Evolutionary conservation across 352 stramenopile genomes (phyloP).

Genomic region (Globisporangium takayamanum): DNA sequence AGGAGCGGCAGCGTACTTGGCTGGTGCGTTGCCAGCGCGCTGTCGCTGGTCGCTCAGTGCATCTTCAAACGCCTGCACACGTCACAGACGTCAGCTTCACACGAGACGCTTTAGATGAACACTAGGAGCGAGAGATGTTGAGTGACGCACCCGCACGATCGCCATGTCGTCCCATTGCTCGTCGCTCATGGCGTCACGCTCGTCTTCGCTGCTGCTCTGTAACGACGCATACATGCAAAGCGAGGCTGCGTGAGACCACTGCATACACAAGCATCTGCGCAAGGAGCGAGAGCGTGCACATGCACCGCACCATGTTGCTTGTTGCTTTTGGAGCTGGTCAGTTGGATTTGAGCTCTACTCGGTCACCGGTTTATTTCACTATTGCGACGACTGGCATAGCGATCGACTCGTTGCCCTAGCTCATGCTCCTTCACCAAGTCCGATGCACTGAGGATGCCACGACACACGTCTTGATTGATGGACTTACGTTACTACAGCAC

Average conservation of each 20-base stretch:
- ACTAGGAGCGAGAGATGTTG: background rate
- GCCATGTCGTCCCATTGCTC: constrained; percentile 82
- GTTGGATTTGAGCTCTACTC: too few species aligned
- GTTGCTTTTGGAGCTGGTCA: too few species aligned
- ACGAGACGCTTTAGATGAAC: background rate
- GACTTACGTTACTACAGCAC: too few species aligned
- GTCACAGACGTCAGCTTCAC: background rate
- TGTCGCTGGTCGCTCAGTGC: constrained; percentile 42
- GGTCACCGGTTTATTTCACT: too few species aligned
- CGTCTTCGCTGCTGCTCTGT: constrained; percentile 42
- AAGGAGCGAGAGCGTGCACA: background rate
- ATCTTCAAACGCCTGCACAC: constrained; percentile 62
- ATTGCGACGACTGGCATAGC: too few species aligned
- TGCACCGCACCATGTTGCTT: too few species aligned
- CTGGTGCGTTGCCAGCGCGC: background rate
- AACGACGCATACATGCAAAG: background rate
- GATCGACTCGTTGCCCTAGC: too few species aligned
- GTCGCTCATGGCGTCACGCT: constrained; percentile 19
- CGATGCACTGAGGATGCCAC: too few species aligned
- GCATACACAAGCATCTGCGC: background rate
- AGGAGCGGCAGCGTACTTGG: constrained; percentile 2
- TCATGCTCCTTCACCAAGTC: too few species aligned
- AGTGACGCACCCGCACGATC: constrained; percentile 48
- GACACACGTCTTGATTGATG: too few species aligned
- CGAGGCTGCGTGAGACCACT: too few species aligned